Base-by-base conservation (phyloP, 2,329 filamentous ascomycete genomes). In the Trichoderma polysporum region DNA sequence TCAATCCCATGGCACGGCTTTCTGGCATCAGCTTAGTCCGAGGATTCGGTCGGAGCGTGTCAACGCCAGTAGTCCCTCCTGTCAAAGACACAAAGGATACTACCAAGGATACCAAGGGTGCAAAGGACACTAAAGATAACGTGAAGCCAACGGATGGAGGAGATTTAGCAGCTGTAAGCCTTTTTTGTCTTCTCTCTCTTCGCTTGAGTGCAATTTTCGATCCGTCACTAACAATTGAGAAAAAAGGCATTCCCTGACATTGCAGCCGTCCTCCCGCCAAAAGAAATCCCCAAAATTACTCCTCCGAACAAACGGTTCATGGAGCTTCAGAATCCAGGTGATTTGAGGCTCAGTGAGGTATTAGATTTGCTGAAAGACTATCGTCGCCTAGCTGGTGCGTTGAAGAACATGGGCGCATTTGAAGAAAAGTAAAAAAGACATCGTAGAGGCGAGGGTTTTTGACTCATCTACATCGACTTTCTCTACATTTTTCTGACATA, bases 1-100 rank as follows among this genome's bases (percentile, higher is more conserved):
- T 97, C 37, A 97, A 97, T 73, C 93, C 93, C 3, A 89, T 97
- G 76, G 92, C 89, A 52, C 87, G 92, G 60, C 86, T 97, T 60
- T 88, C 90, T 1, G 82, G 88, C 37, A 93, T 95, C 75, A 86
- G 86, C 66, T 85, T 89, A 74, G 90, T 96, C 71, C 88, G 91
- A 66, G 89, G 89, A 0, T 94, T 97, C 72, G 91, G 92, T 1
- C 83, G 90, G 61, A 78, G 78, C 81, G 25, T 78, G 81, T 22
- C 81, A 9, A 76, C 76, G 8, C 73, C 76, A 2, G 68, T 77
- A 1, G 68, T 76, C 22, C 70, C 78, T 10, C 79, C 84, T 25
- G 15, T 33, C 31, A 66, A 65, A 27, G 62, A 65, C n/a, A 10
- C 29, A 31, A 64, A 64, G 19, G 61, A 64, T 1, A 27, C 33